These are phyloP conservation scores for Microsporum canis DNA, from an alignment of 2,329 filamentous ascomycete genomes.

Conservation along the genomic window DNA sequence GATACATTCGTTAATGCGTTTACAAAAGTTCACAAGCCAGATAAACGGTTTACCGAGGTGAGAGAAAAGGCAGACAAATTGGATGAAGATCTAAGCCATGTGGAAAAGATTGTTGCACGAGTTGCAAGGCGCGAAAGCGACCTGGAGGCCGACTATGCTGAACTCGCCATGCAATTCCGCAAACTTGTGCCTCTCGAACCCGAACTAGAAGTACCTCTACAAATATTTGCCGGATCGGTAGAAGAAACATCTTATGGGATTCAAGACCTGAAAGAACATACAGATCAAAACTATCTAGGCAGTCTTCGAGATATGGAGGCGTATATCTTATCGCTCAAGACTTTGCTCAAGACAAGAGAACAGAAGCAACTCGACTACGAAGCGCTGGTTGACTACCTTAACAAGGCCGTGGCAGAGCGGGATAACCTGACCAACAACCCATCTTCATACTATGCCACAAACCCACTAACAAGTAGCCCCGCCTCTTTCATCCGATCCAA, in stretches of 20 bases:
- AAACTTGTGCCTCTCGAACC: constrained; percentile 84
- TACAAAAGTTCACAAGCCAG: constrained; percentile 88
- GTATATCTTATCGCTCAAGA: constrained; percentile 78
- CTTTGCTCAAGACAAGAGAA: constrained; percentile 81
- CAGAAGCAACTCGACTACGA: constrained; percentile 98
- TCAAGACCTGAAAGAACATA: constrained; percentile 73
- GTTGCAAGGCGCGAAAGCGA: constrained; percentile 81
- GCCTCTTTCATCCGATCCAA: constrained; percentile 84
- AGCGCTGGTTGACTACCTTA: constrained; percentile 87
- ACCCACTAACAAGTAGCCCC: constrained; percentile 50
- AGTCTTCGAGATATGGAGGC: constrained; percentile 91
- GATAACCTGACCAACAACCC: constrained; percentile 62
- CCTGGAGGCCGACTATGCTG: constrained; percentile 74
- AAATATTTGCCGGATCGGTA: constrained; percentile 75
- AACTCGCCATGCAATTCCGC: constrained; percentile 88
- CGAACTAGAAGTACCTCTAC: constrained; percentile 68
- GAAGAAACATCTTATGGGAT: constrained; percentile 72
- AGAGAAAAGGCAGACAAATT: constrained; percentile 86
- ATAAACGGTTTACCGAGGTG: constrained; percentile 89
- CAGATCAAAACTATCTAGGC: constrained; percentile 90
- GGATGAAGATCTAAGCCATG: constrained; percentile 81
- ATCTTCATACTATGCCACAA: constrained; percentile 45
- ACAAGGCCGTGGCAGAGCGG: constrained; percentile 76
- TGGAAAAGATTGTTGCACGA: constrained; percentile 89
- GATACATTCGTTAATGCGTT: constrained; percentile 97